A percentile compares a stretch with the other conserved stretches of the same genome.
Evolutionary conservation across 257 asterid genomes (phyloP).

Genomic region (Rehmannia glutinosa): DNA sequence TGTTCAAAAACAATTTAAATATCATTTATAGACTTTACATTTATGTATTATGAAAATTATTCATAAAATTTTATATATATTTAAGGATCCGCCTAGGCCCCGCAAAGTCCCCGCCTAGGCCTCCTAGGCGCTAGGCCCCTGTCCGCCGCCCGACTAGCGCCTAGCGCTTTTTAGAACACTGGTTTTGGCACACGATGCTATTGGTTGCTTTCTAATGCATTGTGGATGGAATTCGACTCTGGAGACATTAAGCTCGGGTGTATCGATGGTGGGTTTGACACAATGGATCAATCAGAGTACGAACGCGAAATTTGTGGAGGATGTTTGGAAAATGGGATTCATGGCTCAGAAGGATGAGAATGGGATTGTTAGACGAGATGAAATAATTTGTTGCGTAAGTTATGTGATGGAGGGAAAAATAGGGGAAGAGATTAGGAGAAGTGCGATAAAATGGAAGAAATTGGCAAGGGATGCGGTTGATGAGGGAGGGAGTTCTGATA

Average conservation of each 20-base stretch:
- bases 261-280: constrained; percentile 34
- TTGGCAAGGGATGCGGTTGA: constrained; percentile 26
- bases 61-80: no score
- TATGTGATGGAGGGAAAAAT: constrained; percentile 21
- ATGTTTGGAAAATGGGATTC: constrained; percentile 30
- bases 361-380: constrained; percentile 7
- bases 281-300: constrained; percentile 35
- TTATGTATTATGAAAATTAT: no score
- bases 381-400: constrained; percentile 13
- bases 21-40: no score
- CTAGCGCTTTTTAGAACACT: no score
- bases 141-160: no score
- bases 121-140: no score
- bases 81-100: no score
- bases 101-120: no score
- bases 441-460: constrained; percentile 20
- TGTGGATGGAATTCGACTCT: constrained; percentile 59
- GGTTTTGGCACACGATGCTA: constrained; percentile 29
- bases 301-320: constrained; percentile 25
- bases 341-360: constrained; percentile 5
- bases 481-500: constrained; percentile 26
- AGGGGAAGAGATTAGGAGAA: constrained; percentile 15
- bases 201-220: constrained; percentile 45
- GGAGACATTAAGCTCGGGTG: constrained; percentile 35
- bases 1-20: no score